Percentiles rank a stretch among this genome's conserved stretches.
These are phyloP conservation scores for Coniosporium apollinis DNA, from an alignment of 495 filamentous ascomycete genomes.

Conservation along the genomic window DNA sequence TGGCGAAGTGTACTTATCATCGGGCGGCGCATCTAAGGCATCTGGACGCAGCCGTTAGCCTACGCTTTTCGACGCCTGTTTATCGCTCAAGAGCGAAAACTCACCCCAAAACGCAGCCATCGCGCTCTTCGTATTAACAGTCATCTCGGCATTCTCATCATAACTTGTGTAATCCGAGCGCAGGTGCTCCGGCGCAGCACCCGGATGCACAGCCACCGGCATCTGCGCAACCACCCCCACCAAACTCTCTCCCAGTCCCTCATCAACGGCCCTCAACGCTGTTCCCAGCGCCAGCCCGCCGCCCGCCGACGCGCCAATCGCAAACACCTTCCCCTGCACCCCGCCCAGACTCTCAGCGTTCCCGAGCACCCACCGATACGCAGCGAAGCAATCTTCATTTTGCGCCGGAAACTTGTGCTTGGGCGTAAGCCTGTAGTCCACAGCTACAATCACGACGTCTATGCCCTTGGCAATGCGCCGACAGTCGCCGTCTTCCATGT, in stretches of 20 bases:
- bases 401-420: constrained; percentile 4
- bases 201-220: constrained; percentile 12
- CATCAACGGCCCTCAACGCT: constrained; percentile 8
- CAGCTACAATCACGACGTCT: constrained; percentile 1
- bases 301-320: constrained; percentile 16
- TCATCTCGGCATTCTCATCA: constrained; percentile 13
- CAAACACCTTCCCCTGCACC: constrained; percentile 11
- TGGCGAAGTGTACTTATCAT: constrained; percentile 9
- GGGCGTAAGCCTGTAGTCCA: constrained; percentile 7
- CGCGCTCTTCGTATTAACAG: constrained; percentile 15
- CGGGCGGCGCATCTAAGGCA: constrained; percentile 5
- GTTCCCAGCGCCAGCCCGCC: constrained; percentile 15
- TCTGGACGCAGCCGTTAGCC: neutral
- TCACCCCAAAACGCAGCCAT: too few relatives aligned
- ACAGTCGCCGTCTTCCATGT: constrained; percentile 1
- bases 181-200: constrained; percentile 12
- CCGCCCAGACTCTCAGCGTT: constrained; percentile 14
- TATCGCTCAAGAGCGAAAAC: constrained; percentile 7
- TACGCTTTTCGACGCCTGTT: neutral
- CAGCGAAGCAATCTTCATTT: constrained; percentile 6
- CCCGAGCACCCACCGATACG: constrained; percentile 5
- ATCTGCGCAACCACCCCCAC: constrained; percentile 15
- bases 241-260: constrained; percentile 6
- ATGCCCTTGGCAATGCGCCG: constrained; percentile 3
- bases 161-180: constrained; percentile 13